A percentile compares a stretch with the other conserved stretches of the same genome.
Evolutionary conservation across 129 eudicot species (phyloP).

Genomic region (Saussurea involucrata): DNA sequence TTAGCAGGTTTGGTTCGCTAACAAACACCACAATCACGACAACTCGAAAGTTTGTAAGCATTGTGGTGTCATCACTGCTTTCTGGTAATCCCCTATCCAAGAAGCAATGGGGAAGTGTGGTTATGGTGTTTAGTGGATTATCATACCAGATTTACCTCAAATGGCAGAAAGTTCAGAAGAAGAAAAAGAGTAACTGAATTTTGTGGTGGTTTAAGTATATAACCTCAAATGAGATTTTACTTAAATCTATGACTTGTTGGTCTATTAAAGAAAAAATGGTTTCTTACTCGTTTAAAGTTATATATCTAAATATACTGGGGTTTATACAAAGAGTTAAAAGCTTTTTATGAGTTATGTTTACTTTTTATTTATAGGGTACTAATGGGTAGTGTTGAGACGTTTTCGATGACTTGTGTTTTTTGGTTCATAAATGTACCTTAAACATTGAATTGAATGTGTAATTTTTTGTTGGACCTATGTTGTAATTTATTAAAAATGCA

Average conservation of each 20-base stretch:
- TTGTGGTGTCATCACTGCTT: slow-evolving; percentile 84
- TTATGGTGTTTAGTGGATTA: slow-evolving; percentile 88
- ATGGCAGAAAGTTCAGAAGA: slow-evolving; percentile 77
- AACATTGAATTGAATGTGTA: neutral
- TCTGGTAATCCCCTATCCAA: slow-evolving; percentile 84
- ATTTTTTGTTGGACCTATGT: neutral
- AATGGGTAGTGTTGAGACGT: too few species aligned
- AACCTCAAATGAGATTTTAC: too few species aligned
- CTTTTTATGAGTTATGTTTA: too few species aligned
- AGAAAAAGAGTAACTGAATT: slow-evolving; percentile 37
- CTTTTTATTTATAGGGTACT: neutral
- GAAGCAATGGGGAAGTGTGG: slow-evolving; percentile 87
- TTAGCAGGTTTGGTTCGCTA: slow-evolving; percentile 88
- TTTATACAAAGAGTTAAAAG: neutral
- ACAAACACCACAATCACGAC: slow-evolving; percentile 97
- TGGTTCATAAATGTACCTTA: neutral
- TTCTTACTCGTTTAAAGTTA: too few species aligned
- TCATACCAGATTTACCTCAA: slow-evolving; percentile 93
- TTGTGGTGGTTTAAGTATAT: too few species aligned
- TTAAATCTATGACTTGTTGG: too few species aligned
- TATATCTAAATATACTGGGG: neutral
- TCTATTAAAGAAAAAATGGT: too few species aligned
- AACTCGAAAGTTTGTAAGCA: slow-evolving; percentile 93
- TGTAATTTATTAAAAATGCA: too few species aligned
- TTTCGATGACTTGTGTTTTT: too few species aligned